Percentiles rank a stretch among this genome's conserved stretches.
Conservation (phyloP, 495 filamentous ascomycete genomes). For the Corynascus novoguineensis region DNA sequence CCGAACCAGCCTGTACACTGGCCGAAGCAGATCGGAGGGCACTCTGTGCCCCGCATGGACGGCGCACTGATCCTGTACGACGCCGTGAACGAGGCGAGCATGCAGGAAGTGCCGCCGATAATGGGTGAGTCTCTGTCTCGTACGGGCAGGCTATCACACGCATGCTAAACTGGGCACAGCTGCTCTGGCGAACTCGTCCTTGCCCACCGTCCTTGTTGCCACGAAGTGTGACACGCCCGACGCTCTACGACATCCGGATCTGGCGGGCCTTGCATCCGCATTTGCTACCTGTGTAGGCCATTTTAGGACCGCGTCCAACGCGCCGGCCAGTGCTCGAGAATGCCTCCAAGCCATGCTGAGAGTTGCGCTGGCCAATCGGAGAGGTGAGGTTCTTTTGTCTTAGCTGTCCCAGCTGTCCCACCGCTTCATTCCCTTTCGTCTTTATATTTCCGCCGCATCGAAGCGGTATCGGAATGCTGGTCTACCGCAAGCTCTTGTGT, state of each 20-base stretch:
- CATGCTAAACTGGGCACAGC: constrained; percentile 47
- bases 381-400: constrained; percentile 61
- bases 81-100: constrained; percentile 66
- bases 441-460: background rate
- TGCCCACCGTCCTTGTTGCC: constrained; percentile 73
- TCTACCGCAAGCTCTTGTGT: background rate
- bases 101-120: constrained; percentile 59
- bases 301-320: constrained; percentile 64
- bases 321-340: constrained; percentile 67
- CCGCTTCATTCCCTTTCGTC: too few relatives aligned
- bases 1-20: constrained; percentile 65
- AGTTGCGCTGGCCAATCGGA: constrained; percentile 56
- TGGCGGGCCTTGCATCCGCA: constrained; percentile 54
- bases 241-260: constrained; percentile 53
- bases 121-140: constrained; percentile 55
- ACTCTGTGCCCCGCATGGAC: constrained; percentile 66
- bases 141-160: background rate
- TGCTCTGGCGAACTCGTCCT: constrained; percentile 56
- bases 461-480: background rate
- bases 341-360: constrained; percentile 72
- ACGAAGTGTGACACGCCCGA: constrained; percentile 76
- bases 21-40: constrained; percentile 66
- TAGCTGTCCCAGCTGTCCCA: too few relatives aligned
- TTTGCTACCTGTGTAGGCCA: constrained; percentile 59
- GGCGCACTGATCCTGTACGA: constrained; percentile 83